Evolutionary conservation across 2,329 filamentous ascomycete genomes (phyloP), one percentile per base, ranked within the genome.

Genomic region (Colletotrichum spinosum): DNA sequence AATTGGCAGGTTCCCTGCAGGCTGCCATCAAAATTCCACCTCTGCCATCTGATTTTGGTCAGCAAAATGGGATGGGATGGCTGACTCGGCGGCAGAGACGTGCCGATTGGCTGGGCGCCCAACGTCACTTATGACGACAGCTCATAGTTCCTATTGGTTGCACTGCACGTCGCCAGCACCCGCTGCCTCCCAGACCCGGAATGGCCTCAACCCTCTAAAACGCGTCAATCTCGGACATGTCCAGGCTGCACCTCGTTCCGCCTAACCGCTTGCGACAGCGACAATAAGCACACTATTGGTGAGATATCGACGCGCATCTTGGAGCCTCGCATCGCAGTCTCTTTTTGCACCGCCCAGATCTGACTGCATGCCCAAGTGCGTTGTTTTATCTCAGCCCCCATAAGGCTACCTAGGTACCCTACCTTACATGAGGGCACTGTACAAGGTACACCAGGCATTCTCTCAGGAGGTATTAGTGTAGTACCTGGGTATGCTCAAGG

Each of bases 81-180:
- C 54, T 52, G 61, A 37, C 48, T 48, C 49, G 37, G 17, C 56
- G 56, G 61, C 49, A 25, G 53, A 51, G 42, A 45, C 42, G 46
- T 65, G 62, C 58, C 58, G 62, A 56, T 35, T 56, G 48, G 52
- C 62, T 65, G 58, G 58, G 52, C 62, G 33, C 17, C 39, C 52
- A 50, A 65, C 62, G 62, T 65, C 41, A 49, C 37, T 38, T 38
- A 39, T 53, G 58, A 62, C 48, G 58, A 53, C 41, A 53, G 41
- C 33, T 15, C 25, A 9, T 11, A 44, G 25, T 15, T 49, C 52
- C 33, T 9, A 65, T 62, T 56, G 58, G 62, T n/a, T 34, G 12
- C 5, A 52, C 13, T 44, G 7, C 57, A 44, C 25, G 38, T 34
- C 33, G 15, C 34, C 15, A 49, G 38, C 39, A 57, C 13, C 25